A percentile compares a stretch with the other conserved stretches of the same genome.
phyloP scores from a whole-genome alignment of 2,329 filamentous ascomycete genomes.

The Emmonsiellopsis sp. region DNA sequence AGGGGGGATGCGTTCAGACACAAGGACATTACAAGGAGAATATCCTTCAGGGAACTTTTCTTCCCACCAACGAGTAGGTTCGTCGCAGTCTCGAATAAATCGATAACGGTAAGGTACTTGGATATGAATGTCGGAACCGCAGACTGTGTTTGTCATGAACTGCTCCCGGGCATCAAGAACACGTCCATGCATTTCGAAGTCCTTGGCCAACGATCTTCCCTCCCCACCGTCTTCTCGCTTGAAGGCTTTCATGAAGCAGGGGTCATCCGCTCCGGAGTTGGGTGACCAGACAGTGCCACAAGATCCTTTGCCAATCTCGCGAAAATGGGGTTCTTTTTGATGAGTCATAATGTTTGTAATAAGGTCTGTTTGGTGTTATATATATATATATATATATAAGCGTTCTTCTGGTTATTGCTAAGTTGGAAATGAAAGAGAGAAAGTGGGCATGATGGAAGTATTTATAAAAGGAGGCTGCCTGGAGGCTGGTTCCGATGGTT shows the following conservation, averaged over 20 bases:
- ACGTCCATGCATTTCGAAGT: conserved; percentile 23
- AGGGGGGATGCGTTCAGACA: conserved; percentile 27
- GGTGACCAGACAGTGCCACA: conserved; percentile 27
- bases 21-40: conserved; percentile 26
- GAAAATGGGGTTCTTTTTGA: conserved; percentile 7
- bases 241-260: conserved; percentile 14
- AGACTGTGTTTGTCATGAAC: background rate
- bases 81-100: conserved; percentile 16
- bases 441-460: too few relatives aligned
- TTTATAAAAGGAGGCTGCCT: too few relatives aligned
- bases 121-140: conserved; percentile 6
- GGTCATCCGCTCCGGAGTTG: background rate
- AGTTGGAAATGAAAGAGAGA: too few relatives aligned
- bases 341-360: background rate
- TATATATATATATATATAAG: too few relatives aligned
- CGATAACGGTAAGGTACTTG: conserved; percentile 18
- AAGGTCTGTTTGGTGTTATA: too few relatives aligned
- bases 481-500: too few relatives aligned
- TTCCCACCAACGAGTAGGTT: conserved; percentile 19
- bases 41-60: conserved; percentile 20
- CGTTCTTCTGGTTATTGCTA: too few relatives aligned
- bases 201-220: conserved; percentile 20
- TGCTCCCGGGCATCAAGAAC: conserved; percentile 12
- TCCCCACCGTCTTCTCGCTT: conserved; percentile 28
- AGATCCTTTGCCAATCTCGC: conserved; percentile 22